Conservation (phyloP, 179 eudicot genomes). For the Spinacia oleracea region DNA sequence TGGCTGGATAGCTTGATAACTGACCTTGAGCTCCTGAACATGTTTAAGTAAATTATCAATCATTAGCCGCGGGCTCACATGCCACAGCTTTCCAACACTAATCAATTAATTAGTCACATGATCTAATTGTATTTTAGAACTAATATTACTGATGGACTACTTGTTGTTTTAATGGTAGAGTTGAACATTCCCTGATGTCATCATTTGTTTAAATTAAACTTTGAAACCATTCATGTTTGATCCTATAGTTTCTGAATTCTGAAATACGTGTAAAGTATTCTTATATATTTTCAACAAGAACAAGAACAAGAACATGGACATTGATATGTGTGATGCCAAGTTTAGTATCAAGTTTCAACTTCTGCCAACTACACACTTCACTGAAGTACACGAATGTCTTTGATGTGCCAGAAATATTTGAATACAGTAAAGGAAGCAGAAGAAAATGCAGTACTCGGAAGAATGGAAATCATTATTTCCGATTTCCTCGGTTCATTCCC, state of each 20-base stretch:
- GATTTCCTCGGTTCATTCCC: constrained; percentile 4
- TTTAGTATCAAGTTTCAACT: neutral
- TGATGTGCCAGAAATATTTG: neutral
- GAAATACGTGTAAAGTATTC: neutral
- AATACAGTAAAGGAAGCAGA: constrained; percentile 3
- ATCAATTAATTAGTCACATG: too few species aligned
- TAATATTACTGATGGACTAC: too few species aligned
- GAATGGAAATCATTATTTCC: constrained; percentile 23
- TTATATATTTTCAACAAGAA: too few species aligned
- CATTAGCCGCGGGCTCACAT: too few species aligned
- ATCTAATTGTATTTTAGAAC: too few species aligned
- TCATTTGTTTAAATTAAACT: neutral
- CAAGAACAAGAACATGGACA: too few species aligned
- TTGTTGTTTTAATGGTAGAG: too few species aligned
- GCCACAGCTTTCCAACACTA: too few species aligned
- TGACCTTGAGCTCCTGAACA: too few species aligned
- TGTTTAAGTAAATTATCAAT: too few species aligned
- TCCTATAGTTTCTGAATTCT: neutral
- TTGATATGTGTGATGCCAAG: neutral
- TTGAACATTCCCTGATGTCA: too few species aligned
- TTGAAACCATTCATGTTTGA: neutral
- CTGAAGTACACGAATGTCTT: neutral
- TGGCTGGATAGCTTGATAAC: too few species aligned
- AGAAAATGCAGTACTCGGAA: constrained; percentile 19
- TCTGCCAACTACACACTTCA: neutral